These are phyloP conservation scores for Obba rivulosa DNA, from an alignment of 768 basidiomycete genomes.

Conservation along the genomic window DNA sequence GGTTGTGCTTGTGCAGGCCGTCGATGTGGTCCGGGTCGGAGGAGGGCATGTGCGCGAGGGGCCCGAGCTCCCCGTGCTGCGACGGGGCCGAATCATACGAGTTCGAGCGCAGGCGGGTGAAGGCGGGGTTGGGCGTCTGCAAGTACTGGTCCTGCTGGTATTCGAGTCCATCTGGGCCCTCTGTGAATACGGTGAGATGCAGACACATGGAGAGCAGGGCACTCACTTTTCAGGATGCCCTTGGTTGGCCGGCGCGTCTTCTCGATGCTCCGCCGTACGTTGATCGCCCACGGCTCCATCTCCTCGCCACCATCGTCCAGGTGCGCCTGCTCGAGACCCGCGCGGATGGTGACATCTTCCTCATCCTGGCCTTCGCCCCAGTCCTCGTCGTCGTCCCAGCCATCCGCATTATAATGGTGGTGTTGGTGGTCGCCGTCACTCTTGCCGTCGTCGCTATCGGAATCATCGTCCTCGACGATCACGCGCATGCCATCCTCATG, in stretches of 20 bases:
- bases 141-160: conserved; percentile 63
- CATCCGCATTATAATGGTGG: conserved; percentile 38
- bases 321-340: conserved; percentile 44
- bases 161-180: conserved; percentile 50
- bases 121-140: conserved; percentile 25
- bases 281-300: conserved; percentile 73
- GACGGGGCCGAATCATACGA: conserved; percentile 63
- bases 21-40: conserved; percentile 86
- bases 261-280: conserved; percentile 70
- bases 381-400: conserved; percentile 78
- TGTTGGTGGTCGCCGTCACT: conserved; percentile 39
- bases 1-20: conserved; percentile 70
- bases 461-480: conserved; percentile 67
- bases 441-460: conserved; percentile 42
- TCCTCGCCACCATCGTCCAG: conserved; percentile 51
- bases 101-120: conserved; percentile 67
- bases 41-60: conserved; percentile 75
- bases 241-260: conserved; percentile 58
- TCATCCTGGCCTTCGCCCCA: conserved; percentile 67
- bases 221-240: conserved; percentile 88
- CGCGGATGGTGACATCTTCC: conserved; percentile 70
- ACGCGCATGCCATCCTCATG: conserved; percentile 64
- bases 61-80: conserved; percentile 57
- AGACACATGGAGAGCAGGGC: conserved; percentile 7
- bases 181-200: conserved; percentile 9